Percentiles rank a stretch among this genome's conserved stretches.
These are phyloP conservation scores for Aspergillus calidoustus DNA, from an alignment of 2,329 filamentous ascomycete genomes.

Conservation along the genomic window DNA sequence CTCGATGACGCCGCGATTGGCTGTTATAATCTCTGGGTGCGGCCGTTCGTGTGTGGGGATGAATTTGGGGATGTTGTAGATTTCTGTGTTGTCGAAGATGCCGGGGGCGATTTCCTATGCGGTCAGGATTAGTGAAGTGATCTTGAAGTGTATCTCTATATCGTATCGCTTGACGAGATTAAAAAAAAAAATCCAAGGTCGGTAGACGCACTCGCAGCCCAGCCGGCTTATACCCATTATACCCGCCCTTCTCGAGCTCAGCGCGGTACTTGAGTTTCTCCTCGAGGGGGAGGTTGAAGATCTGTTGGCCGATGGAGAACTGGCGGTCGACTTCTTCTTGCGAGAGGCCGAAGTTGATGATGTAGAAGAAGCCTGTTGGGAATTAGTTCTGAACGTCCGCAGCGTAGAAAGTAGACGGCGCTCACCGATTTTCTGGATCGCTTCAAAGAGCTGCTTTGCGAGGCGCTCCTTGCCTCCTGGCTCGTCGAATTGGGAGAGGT, in stretches of 20 bases:
- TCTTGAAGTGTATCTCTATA: too few species aligned
- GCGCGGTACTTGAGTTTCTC: constrained; percentile 62
- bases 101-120: background rate
- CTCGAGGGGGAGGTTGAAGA: constrained; percentile 59
- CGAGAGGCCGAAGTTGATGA: constrained; percentile 62
- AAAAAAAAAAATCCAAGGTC: too few species aligned
- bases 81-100: background rate
- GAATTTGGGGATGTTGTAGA: constrained; percentile 5
- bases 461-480: background rate
- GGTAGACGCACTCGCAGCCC: background rate
- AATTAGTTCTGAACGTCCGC: too few species aligned
- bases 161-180: too few species aligned
- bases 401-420: too few species aligned
- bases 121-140: too few species aligned
- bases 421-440: background rate
- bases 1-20: background rate
- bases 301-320: constrained; percentile 61
- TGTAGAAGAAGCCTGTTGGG: constrained; percentile 60
- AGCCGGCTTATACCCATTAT: constrained; percentile 58
- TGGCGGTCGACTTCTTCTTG: constrained; percentile 63
- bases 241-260: constrained; percentile 56
- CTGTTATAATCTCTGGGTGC: background rate
- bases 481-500: background rate
- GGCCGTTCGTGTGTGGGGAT: background rate
- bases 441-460: background rate